phyloP scores from a whole-genome alignment of 805 yeast species.

The Candida bentonensis region DNA sequence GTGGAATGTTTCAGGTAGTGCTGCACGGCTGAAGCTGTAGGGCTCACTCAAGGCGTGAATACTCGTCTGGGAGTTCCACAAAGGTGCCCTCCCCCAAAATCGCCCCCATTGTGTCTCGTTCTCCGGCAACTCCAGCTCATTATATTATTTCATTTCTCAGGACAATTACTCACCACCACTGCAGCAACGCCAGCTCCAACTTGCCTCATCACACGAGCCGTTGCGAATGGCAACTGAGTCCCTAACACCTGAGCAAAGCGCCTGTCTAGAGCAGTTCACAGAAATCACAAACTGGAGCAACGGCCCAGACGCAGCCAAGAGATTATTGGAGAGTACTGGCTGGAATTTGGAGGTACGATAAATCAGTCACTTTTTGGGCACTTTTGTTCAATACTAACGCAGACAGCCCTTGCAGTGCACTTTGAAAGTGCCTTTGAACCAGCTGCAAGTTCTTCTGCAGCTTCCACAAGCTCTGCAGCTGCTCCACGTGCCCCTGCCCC shows the following conservation, averaged over 20 bases:
- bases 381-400: slow-evolving; percentile 7
- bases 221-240: not conserved
- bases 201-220: too few species aligned
- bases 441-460: not conserved
- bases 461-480: not conserved
- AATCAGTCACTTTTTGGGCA: too few species aligned
- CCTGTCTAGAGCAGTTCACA: slow-evolving; percentile 17
- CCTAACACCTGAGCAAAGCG: not conserved
- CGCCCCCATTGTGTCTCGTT: too few species aligned
- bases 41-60: too few species aligned
- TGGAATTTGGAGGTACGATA: slow-evolving; percentile 28
- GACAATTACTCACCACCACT: too few species aligned
- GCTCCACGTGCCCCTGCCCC: slow-evolving; percentile 2
- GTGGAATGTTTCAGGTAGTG: too few species aligned
- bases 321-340: slow-evolving; percentile 18
- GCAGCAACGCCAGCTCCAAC: too few species aligned
- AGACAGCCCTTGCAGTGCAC: slow-evolving; percentile 10
- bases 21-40: too few species aligned
- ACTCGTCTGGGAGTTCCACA: too few species aligned
- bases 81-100: too few species aligned
- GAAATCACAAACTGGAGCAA: slow-evolving; percentile 21
- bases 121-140: too few species aligned
- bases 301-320: slow-evolving; percentile 16
- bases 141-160: too few species aligned
- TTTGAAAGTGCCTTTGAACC: slow-evolving; percentile 7